Evolutionary conservation across 805 yeast species (phyloP), one percentile per base, ranked within the genome.

Genomic region (Candida orba): DNA sequence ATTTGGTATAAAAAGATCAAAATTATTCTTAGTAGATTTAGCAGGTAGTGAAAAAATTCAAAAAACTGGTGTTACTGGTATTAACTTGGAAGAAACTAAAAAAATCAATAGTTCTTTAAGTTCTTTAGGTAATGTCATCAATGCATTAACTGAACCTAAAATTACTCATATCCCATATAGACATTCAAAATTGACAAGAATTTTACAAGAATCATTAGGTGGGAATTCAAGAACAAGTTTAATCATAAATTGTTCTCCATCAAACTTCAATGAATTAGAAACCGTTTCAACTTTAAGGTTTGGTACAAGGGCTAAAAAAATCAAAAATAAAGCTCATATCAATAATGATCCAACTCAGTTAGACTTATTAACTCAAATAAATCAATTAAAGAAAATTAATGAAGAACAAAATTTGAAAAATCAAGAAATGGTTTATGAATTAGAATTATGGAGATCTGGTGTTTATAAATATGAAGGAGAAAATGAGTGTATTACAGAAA

Each of bases 1-100:
- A n/a, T 85, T 84, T 13, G 70, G 77, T 7, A 68, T 75, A 18
- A 82, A 77, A 57, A 68, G 72, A 33, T 81, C 89, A 6, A 78
- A 76, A 46, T 67, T 88, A 47, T 83, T 80, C 53, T 62, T 88
- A 32, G 91, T 87, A 12, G 96, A 88, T 63, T 69, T 88, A 50
- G 95, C 95, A 0, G 95, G 96, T 6, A 81, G 91, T 20, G 96
- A 90, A 60, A 84, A 80, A 59, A 78, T 81, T 33, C 78, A 79
- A 45, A 82, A 79, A 50, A 78, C 93, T 0, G 91, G 93, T 3
- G 91, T 90, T 1, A 62, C 76, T 0, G 93, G 93, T 1, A 78
- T 78, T 52, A 72, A 81, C 2, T 65, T 84, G 8, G 90, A 87
- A 57, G 96, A 89, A 53, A 88, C 95, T 1, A 84, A 84, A 55